phyloP scores from a whole-genome alignment of 371 early-diverging fungal genomes.

The Dipsacomyces acuminosporus region DNA sequence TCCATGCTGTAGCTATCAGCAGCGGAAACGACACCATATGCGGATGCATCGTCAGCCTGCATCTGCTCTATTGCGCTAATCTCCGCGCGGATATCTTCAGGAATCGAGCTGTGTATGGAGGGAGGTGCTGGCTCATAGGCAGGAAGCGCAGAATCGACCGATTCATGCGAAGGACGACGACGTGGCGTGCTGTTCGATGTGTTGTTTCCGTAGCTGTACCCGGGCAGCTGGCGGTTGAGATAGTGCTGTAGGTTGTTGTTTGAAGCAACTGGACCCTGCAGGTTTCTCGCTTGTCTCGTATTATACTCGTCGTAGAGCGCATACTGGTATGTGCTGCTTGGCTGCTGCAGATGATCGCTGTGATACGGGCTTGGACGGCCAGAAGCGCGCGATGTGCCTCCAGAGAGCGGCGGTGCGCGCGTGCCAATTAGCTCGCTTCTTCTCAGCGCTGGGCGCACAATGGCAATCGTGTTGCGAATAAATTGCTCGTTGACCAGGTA shows the following conservation, averaged over 20 bases:
- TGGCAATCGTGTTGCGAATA: slow-evolving; percentile 3
- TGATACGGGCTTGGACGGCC: too few species aligned
- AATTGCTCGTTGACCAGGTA: slow-evolving; percentile 21
- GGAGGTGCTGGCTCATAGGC: slow-evolving; percentile 31
- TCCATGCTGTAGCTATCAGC: too few species aligned
- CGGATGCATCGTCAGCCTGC: background rate
- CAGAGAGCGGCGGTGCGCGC: background rate
- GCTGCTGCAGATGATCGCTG: background rate
- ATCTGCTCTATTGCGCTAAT: background rate
- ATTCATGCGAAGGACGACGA: slow-evolving; percentile 7
- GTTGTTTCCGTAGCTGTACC: too few species aligned
- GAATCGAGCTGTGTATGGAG: slow-evolving; percentile 8
- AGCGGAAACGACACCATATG: background rate
- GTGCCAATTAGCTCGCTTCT: background rate
- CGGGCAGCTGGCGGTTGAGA: background rate
- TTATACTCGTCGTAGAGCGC: background rate
- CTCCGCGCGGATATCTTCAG: background rate
- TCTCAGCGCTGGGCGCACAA: background rate
- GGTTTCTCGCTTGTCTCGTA: background rate
- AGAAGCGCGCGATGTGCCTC: too few species aligned
- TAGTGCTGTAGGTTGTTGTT: background rate
- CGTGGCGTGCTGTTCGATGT: background rate
- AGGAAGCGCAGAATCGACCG: slow-evolving; percentile 26
- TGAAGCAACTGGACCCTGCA: background rate
- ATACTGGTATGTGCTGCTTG: slow-evolving; percentile 1